phyloP scores from a whole-genome alignment of 768 basidiomycete species.

The Trametes cubensis region DNA sequence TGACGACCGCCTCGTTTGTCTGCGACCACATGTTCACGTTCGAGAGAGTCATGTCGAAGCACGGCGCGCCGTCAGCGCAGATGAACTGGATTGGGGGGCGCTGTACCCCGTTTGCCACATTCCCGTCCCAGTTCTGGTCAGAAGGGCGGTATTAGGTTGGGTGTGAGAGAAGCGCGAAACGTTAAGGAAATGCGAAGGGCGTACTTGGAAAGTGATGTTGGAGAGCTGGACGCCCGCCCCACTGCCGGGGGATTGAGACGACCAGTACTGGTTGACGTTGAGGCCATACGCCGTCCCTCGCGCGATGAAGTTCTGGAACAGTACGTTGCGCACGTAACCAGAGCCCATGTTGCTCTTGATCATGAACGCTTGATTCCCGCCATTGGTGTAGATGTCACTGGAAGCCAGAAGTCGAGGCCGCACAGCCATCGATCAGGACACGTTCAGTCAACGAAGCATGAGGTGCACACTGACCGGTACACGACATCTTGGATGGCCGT shows the following conservation, averaged over 20 bases:
- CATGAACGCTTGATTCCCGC: slow-evolving; percentile 38
- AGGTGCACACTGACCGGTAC: slow-evolving; percentile 23
- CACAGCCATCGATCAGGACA: too few relatives aligned
- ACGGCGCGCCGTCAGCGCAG: slow-evolving; percentile 33
- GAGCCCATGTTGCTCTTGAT: slow-evolving; percentile 33
- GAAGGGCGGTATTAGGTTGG: neutral
- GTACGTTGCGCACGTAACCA: slow-evolving; percentile 33
- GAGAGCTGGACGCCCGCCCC: slow-evolving; percentile 33
- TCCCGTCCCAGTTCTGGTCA: slow-evolving; percentile 34
- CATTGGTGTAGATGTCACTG: slow-evolving; percentile 33
- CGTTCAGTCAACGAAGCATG: too few relatives aligned
- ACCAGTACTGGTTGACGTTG: slow-evolving; percentile 35
- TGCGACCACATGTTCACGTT: slow-evolving; percentile 37
- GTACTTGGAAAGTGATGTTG: slow-evolving; percentile 35
- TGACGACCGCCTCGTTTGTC: slow-evolving; percentile 30
- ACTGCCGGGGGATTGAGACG: slow-evolving; percentile 24
- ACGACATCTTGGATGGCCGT: slow-evolving; percentile 32
- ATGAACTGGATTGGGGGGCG: slow-evolving; percentile 33
- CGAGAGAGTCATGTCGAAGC: slow-evolving; percentile 30
- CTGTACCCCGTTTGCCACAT: slow-evolving; percentile 30
- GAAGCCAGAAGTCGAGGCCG: neutral
- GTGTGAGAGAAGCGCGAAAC: neutral
- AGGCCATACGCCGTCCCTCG: slow-evolving; percentile 35
- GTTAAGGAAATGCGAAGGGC: neutral
- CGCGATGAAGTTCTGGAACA: slow-evolving; percentile 34